Evolutionary conservation across 352 stramenopile species (phyloP).

Genomic region (Phytopythium aichiense): DNA sequence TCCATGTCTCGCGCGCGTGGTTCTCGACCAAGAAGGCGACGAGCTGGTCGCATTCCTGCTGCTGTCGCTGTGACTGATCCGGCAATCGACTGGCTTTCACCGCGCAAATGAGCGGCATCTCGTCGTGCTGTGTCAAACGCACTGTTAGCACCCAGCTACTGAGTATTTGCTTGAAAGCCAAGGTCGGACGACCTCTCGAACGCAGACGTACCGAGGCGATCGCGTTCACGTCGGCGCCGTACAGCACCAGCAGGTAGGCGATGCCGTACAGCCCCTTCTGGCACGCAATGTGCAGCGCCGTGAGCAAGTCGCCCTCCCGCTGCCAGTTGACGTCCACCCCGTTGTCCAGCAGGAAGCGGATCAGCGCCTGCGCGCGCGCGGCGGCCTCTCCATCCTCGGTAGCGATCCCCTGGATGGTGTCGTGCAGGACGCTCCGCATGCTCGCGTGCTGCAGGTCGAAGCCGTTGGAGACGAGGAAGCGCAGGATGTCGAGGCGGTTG

Average conservation of each 20-base stretch:
- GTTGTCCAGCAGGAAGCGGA: conserved; percentile 57
- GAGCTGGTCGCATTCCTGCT: conserved; percentile 25
- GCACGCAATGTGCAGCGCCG: conserved; percentile 64
- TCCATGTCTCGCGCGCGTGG: conserved; percentile 51
- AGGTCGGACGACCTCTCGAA: neutral
- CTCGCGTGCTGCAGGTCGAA: conserved; percentile 58
- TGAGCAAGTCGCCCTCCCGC: conserved; percentile 53
- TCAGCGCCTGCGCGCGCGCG: conserved; percentile 43
- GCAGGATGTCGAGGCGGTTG: conserved; percentile 50
- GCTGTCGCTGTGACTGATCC: conserved; percentile 10
- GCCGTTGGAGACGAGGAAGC: conserved; percentile 58
- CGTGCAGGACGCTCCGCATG: conserved; percentile 52
- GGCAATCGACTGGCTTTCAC: conserved; percentile 19
- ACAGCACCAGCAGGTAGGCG: conserved; percentile 60
- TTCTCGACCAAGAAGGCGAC: conserved; percentile 35
- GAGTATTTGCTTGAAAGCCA: neutral
- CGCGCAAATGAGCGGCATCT: conserved; percentile 58
- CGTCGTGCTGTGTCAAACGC: conserved; percentile 36
- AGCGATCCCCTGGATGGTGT: conserved; percentile 32
- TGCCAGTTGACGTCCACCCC: conserved; percentile 76
- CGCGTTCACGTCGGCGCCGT: conserved; percentile 70
- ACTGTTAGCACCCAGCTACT: neutral
- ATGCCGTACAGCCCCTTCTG: conserved; percentile 53
- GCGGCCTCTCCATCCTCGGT: conserved; percentile 19
- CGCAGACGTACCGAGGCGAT: conserved; percentile 37